Evolutionary conservation across 495 filamentous ascomycete species (phyloP).

Genomic region (Tuber indicum): DNA sequence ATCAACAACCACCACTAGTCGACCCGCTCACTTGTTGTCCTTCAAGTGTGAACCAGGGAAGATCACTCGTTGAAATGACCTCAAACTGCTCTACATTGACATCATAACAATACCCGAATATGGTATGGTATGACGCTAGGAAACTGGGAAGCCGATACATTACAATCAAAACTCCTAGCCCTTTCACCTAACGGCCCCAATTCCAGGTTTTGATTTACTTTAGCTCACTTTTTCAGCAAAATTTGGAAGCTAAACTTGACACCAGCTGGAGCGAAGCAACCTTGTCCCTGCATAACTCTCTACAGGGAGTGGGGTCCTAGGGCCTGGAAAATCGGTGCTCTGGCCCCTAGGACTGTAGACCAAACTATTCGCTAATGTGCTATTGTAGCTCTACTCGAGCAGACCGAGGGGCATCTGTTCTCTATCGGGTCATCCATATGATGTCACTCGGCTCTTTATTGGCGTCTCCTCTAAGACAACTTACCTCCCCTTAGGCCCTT

Average conservation of each 20-base stretch:
- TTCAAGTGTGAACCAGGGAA: neutral
- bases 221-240: neutral
- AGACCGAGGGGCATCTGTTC: neutral
- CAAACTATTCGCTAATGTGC: neutral
- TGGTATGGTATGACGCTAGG: neutral
- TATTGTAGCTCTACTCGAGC: neutral
- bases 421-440: neutral
- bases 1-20: neutral
- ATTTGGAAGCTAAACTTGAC: neutral
- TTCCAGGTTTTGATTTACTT: neutral
- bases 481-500: neutral
- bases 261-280: neutral
- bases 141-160: too few species aligned
- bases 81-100: neutral
- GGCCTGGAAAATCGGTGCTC: neutral
- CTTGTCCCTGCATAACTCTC: neutral
- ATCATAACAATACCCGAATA: neutral
- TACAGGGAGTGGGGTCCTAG: neutral
- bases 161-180: neutral
- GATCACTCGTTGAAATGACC: slow-evolving; percentile 1
- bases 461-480: neutral
- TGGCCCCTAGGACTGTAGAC: neutral
- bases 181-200: neutral
- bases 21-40: neutral
- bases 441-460: neutral